phyloP scores from a whole-genome alignment of 2,329 filamentous ascomycete genomes.

The Atkinsonella texensis region DNA sequence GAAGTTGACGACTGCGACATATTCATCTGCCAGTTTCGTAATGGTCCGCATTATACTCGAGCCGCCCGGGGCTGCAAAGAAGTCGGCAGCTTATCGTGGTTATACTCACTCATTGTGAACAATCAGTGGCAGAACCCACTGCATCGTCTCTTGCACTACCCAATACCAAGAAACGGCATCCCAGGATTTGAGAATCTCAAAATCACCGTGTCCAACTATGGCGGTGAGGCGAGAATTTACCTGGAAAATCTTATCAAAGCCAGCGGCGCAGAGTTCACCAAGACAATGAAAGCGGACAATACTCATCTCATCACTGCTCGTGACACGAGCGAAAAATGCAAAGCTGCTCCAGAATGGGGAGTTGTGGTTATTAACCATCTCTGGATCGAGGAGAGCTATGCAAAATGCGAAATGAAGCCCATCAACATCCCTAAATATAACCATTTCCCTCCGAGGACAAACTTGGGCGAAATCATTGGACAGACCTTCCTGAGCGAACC shows the following conservation, averaged over 20 bases:
- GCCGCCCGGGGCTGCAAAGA: conserved; percentile 70
- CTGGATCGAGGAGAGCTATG: conserved; percentile 96
- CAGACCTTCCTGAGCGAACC: conserved; percentile 67
- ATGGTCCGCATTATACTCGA: conserved; percentile 63
- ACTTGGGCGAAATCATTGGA: conserved; percentile 84
- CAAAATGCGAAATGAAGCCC: conserved; percentile 66
- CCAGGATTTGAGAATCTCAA: conserved; percentile 63
- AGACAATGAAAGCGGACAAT: conserved; percentile 89
- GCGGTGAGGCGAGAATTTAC: conserved; percentile 85
- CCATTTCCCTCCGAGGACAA: conserved; percentile 79
- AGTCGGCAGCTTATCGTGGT: conserved; percentile 86
- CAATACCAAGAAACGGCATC: conserved; percentile 63
- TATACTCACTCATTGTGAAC: conserved; percentile 82
- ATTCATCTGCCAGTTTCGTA: conserved; percentile 78
- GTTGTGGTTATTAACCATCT: conserved; percentile 86
- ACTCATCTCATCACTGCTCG: conserved; percentile 92
- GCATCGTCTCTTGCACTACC: conserved; percentile 78
- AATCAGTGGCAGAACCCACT: conserved; percentile 83
- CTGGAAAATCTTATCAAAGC: conserved; percentile 83
- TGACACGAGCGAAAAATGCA: conserved; percentile 81
- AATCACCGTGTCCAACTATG: conserved; percentile 93
- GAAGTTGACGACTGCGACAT: conserved; percentile 62
- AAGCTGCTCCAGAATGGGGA: conserved; percentile 84
- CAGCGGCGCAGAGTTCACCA: conserved; percentile 79
- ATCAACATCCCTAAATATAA: conserved; percentile 66